phyloP scores from a whole-genome alignment of 352 stramenopile genomes.

The Globisporangium barbulae region DNA sequence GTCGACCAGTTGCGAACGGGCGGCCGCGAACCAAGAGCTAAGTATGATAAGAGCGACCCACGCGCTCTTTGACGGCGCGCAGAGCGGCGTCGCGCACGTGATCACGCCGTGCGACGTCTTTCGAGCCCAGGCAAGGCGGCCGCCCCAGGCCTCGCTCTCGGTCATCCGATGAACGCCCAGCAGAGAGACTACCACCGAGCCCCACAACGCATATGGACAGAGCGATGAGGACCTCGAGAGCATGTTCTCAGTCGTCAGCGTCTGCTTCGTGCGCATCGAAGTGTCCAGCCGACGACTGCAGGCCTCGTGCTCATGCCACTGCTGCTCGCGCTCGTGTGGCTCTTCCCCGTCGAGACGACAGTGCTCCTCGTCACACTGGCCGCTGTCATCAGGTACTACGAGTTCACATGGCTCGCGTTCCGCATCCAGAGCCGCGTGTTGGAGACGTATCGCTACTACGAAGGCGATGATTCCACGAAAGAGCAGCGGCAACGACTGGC shows the following conservation, averaged over 20 bases:
- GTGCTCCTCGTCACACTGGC: background rate
- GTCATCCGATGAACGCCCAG: background rate
- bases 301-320: background rate
- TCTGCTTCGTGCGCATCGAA: background rate
- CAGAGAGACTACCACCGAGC: background rate
- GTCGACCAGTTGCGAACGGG: background rate
- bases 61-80: slow-evolving; percentile 3
- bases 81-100: slow-evolving; percentile 1
- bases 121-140: background rate
- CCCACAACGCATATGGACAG: background rate
- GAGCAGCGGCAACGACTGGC: background rate
- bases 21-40: background rate
- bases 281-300: background rate
- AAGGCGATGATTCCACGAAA: slow-evolving; percentile 11
- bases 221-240: background rate
- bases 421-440: slow-evolving; percentile 27
- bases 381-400: slow-evolving; percentile 8
- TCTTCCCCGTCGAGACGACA: background rate
- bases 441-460: slow-evolving; percentile 23
- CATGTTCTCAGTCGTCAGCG: background rate
- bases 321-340: background rate
- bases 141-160: background rate
- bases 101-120: slow-evolving; percentile 6
- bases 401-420: slow-evolving; percentile 29
- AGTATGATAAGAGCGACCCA: background rate